These are phyloP conservation scores for Paecilomyces niveus DNA, from an alignment of 2,329 filamentous ascomycete genomes.

Conservation along the genomic window DNA sequence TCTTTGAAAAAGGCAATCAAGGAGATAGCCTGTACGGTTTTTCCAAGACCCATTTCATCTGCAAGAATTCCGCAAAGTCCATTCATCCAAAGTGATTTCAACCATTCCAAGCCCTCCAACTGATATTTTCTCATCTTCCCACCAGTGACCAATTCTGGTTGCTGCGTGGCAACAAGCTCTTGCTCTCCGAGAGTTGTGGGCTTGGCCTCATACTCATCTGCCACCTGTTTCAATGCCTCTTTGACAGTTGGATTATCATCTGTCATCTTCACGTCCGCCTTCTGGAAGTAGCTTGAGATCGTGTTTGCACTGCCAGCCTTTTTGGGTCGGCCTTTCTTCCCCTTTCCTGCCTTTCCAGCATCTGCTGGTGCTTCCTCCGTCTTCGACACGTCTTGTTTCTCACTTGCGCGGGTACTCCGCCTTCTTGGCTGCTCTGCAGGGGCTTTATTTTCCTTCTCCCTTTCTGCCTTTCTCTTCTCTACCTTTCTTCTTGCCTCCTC, in stretches of 20 bases:
- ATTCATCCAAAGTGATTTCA: constrained; percentile 75
- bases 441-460: constrained; percentile 19
- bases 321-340: constrained; percentile 21
- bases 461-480: constrained; percentile 22
- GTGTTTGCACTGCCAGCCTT: constrained; percentile 28
- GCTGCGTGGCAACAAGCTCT: constrained; percentile 70
- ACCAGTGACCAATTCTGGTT: constrained; percentile 76
- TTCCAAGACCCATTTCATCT: constrained; percentile 90
- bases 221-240: constrained; percentile 53
- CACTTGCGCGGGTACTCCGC: constrained; percentile 26
- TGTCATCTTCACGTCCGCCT: constrained; percentile 49
- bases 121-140: constrained; percentile 94
- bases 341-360: constrained; percentile 10
- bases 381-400: constrained; percentile 12
- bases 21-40: constrained; percentile 86
- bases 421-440: constrained; percentile 11
- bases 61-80: constrained; percentile 87
- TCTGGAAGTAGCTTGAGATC: constrained; percentile 56
- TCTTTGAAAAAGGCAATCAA: constrained; percentile 82
- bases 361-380: constrained; percentile 12
- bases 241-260: constrained; percentile 48
- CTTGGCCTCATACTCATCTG: constrained; percentile 51
- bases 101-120: constrained; percentile 89
- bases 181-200: constrained; percentile 57
- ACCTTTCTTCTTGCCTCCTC: constrained; percentile 34